Base-by-base conservation (phyloP, 805 yeast species). In the Myxozyma kluyveri region DNA sequence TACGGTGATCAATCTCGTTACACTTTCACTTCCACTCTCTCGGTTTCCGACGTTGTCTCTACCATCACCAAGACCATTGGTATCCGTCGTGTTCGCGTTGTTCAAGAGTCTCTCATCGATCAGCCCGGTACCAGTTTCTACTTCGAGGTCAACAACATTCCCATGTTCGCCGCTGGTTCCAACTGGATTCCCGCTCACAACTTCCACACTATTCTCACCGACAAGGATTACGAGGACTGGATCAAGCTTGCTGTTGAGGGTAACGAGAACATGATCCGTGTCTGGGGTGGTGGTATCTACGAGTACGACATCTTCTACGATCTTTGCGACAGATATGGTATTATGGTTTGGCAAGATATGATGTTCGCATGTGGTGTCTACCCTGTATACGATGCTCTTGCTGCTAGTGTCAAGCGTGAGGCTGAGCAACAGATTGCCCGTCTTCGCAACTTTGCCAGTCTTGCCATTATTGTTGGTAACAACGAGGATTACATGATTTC, bases 351-450 rank as follows among this genome's bases (percentile, higher is more conserved):
- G 80, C 82, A 78, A 48, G 82, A 78, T 59, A 76, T 78, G 61
- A 73, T 77, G 80, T 78, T 78, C 68, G 81, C 79, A 1, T 78
- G 82, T 65, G 82, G 80, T 1, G 77, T 73, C 44, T 78, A 78
- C 53, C 82, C 81, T 2, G 75, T 69, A 3, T 67, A 74, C 54
- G 61, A 61, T 2, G 64, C 60, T 10, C 75, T 75, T 52, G 58
- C 69, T 21, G 62, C 61, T 3, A 63, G 61, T 39, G 77, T 78
- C 3, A 33, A 56, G 7, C 50, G 58, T 10, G 82, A 78, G 55
- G 71, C 68, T 1, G 59, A 50, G 18, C 63, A 67, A 46, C 79
- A 76, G 54, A 61, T 78, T 35, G 62, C 57, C 42, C 57, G 81
- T 45, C 59, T 78, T 47, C 64, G 78, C 56, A 70, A 73, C 49